Evolutionary conservation across 2,329 filamentous ascomycete species (phyloP).

Genomic region (Coccinonectria pachysandricola): DNA sequence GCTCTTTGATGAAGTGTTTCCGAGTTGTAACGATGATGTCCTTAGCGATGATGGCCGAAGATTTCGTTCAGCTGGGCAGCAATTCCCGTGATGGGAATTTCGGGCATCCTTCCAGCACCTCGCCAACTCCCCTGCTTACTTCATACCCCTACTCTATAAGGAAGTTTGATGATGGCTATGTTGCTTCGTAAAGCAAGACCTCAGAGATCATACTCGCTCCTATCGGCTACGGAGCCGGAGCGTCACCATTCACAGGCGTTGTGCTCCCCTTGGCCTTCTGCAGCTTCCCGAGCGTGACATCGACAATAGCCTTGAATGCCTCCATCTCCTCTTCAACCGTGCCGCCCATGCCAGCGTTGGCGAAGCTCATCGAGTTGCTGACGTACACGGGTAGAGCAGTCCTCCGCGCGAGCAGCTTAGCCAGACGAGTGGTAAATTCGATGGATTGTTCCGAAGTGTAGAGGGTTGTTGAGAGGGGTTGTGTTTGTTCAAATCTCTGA

Average conservation of each 20-base stretch:
- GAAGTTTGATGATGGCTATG: too few species aligned
- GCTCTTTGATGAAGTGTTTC: too few species aligned
- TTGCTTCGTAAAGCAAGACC: too few species aligned
- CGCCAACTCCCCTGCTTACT: too few species aligned
- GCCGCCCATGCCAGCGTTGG: slow-evolving; percentile 62
- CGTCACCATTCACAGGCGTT: slow-evolving; percentile 1
- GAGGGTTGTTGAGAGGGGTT: slow-evolving; percentile 68
- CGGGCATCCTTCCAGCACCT: too few species aligned
- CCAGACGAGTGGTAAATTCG: slow-evolving; percentile 78
- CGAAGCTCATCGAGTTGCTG: slow-evolving; percentile 74
- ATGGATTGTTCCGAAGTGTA: slow-evolving; percentile 66
- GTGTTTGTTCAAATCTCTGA: slow-evolving; percentile 42
- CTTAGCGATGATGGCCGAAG: too few species aligned
- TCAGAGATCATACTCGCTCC: too few species aligned
- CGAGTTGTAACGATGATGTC: too few species aligned
- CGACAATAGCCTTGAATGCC: slow-evolving; percentile 64
- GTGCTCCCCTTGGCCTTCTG: slow-evolving; percentile 9
- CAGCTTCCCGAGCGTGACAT: slow-evolving; percentile 42
- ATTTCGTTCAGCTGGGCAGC: too few species aligned
- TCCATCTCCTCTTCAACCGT: slow-evolving; percentile 92
- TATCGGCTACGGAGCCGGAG: too few species aligned
- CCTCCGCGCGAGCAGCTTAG: slow-evolving; percentile 70
- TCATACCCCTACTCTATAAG: too few species aligned
- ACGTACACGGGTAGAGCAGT: slow-evolving; percentile 75
- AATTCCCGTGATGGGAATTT: too few species aligned